Percentiles rank a stretch among this genome's conserved stretches.
Conservation (phyloP, 176 grass and related monocot species). For the Bolboschoenus planiculmis region DNA sequence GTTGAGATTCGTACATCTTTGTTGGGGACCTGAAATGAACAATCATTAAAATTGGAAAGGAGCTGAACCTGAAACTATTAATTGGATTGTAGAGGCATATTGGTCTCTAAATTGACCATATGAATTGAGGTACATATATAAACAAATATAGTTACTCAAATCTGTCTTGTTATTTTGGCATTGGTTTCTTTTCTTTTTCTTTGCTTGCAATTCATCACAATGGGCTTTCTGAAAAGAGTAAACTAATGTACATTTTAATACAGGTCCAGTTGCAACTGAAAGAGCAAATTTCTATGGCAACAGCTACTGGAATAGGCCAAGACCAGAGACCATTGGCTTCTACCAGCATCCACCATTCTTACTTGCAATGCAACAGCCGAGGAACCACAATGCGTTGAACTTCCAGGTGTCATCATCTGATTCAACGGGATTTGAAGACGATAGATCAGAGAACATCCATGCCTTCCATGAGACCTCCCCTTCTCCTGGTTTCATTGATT, state of each 20-base stretch:
- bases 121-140: neutral
- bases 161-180: neutral
- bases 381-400: neutral
- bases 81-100: neutral
- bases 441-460: slow-evolving; percentile 23
- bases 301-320: slow-evolving; percentile 7
- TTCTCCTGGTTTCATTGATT: slow-evolving; percentile 78
- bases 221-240: neutral
- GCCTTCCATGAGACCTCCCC: slow-evolving; percentile 14
- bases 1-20: neutral
- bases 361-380: slow-evolving; percentile 17
- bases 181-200: neutral
- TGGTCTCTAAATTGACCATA: neutral
- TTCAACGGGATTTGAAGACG: slow-evolving; percentile 16
- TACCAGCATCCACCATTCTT: slow-evolving; percentile 25
- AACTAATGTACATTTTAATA: neutral
- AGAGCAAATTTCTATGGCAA: slow-evolving; percentile 4
- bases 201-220: neutral
- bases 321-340: slow-evolving; percentile 19
- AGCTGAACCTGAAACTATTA: neutral
- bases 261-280: slow-evolving; percentile 3
- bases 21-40: neutral
- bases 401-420: slow-evolving; percentile 20
- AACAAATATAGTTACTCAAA: neutral
- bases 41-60: neutral